These are phyloP conservation scores for Beauveria caledonica DNA, from an alignment of 2,329 filamentous ascomycete genomes.

Conservation along the genomic window DNA sequence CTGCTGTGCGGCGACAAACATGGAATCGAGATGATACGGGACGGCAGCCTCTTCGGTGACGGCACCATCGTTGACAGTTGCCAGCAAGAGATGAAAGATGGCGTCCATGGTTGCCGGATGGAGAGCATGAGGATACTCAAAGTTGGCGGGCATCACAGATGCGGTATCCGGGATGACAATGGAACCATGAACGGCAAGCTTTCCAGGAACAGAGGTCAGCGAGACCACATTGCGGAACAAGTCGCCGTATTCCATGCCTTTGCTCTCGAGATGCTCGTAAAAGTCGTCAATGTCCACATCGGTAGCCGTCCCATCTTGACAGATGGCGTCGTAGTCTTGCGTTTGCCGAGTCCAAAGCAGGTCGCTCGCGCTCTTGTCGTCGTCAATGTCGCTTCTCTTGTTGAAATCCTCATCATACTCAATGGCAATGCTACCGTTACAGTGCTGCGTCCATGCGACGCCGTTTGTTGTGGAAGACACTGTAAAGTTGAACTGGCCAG, in stretches of 20 bases:
- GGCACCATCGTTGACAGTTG: constrained; percentile 8
- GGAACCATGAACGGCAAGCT: not conserved
- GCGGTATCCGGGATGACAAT: constrained; percentile 29
- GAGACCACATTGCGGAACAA: constrained; percentile 14
- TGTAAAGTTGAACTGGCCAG: not conserved
- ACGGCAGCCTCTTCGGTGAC: constrained; percentile 3
- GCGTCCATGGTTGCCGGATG: constrained; percentile 41
- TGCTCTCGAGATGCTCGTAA: constrained; percentile 13
- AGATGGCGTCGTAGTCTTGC: not conserved
- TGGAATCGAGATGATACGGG: constrained; percentile 21
- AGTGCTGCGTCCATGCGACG: not conserved
- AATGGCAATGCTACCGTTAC: not conserved
- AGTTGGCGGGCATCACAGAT: constrained; percentile 31
- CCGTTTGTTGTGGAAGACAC: not conserved
- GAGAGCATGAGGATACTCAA: constrained; percentile 36
- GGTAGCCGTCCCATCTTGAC: not conserved
- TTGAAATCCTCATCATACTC: not conserved
- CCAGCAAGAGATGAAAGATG: constrained; percentile 36
- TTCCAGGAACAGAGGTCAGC: not conserved
- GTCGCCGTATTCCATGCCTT: constrained; percentile 15
- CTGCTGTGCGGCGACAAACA: constrained; percentile 19
- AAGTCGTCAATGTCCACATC: constrained; percentile 9
- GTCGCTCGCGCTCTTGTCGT: not conserved
- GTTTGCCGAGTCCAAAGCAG: not conserved
- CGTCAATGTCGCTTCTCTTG: not conserved